Evolutionary conservation across 495 filamentous ascomycete genomes (phyloP).

Genomic region (Aspergillus conjunctus): DNA sequence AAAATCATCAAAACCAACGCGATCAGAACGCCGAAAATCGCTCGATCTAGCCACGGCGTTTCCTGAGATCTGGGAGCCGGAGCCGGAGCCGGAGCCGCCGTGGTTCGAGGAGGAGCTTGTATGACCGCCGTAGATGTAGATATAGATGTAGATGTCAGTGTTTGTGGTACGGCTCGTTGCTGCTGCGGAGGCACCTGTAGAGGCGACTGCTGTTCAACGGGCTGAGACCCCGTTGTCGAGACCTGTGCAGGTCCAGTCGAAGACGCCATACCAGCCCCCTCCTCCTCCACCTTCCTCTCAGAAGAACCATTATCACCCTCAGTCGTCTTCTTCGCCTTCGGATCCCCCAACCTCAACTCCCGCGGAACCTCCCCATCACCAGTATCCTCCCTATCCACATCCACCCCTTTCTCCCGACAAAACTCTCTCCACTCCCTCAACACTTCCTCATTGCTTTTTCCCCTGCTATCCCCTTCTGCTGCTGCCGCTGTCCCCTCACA

Average conservation of each 20-base stretch:
- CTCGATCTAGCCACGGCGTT: constrained; percentile 56
- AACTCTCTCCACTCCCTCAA: constrained; percentile 65
- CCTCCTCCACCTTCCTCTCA: no score
- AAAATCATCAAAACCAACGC: constrained; percentile 51
- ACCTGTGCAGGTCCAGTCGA: not conserved
- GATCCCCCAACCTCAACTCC: constrained; percentile 51
- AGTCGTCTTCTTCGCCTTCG: constrained; percentile 32
- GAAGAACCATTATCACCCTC: no score
- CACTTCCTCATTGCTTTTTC: constrained; percentile 68
- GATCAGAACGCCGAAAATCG: constrained; percentile 55
- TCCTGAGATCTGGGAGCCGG: constrained; percentile 31
- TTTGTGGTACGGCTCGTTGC: not conserved
- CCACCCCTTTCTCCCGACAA: constrained; percentile 54
- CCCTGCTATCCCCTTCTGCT: constrained; percentile 42
- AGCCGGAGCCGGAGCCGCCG: not conserved
- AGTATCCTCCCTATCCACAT: constrained; percentile 43
- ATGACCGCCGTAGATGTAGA: constrained; percentile 10
- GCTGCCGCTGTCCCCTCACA: constrained; percentile 54
- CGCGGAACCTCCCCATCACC: constrained; percentile 45
- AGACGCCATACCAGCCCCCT: not conserved
- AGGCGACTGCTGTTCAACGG: not conserved
- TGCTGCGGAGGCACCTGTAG: not conserved
- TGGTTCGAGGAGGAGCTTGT: not conserved
- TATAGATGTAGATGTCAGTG: constrained; percentile 7
- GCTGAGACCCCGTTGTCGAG: not conserved